phyloP scores from a whole-genome alignment of 495 filamentous ascomycete genomes.

The Xylaria palmicola region DNA sequence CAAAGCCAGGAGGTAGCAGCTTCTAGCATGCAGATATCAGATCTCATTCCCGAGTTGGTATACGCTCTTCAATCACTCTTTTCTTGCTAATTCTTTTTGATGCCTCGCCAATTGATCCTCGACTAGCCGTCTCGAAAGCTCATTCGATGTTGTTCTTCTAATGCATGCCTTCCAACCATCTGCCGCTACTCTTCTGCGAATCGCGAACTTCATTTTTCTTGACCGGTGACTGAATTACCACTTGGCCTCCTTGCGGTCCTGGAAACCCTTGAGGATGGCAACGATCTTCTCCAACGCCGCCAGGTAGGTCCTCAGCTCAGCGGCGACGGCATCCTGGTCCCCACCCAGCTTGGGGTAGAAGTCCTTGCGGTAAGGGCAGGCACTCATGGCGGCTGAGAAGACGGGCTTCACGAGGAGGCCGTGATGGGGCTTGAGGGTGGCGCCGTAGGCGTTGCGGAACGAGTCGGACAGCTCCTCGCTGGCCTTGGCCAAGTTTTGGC shows the following conservation, averaged over 20 bases:
- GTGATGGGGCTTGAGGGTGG: slow-evolving; percentile 89
- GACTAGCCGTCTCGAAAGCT: not conserved
- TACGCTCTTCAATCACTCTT: not conserved
- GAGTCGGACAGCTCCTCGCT: slow-evolving; percentile 75
- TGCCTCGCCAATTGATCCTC: not conserved
- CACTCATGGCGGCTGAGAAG: slow-evolving; percentile 88
- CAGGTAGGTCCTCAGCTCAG: slow-evolving; percentile 67
- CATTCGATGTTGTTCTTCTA: not conserved
- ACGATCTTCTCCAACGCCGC: slow-evolving; percentile 71
- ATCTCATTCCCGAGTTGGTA: not conserved
- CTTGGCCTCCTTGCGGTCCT: slow-evolving; percentile 65
- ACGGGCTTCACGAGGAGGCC: slow-evolving; percentile 80
- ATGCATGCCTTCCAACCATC: not conserved
- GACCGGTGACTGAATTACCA: slow-evolving; percentile 47
- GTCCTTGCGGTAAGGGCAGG: slow-evolving; percentile 84
- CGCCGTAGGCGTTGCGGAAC: slow-evolving; percentile 81
- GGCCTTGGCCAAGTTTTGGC: slow-evolving; percentile 66
- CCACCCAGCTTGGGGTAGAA: slow-evolving; percentile 85
- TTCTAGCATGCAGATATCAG: not conserved
- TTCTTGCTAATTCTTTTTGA: not conserved
- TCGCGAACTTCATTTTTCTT: not conserved
- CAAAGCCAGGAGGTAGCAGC: not conserved
- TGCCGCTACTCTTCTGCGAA: not conserved
- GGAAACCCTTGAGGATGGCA: slow-evolving; percentile 71
- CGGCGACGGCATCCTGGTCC: slow-evolving; percentile 59